Conservation (phyloP, 2,329 filamentous ascomycete genomes). For the Ophioceras dolichostomum region DNA sequence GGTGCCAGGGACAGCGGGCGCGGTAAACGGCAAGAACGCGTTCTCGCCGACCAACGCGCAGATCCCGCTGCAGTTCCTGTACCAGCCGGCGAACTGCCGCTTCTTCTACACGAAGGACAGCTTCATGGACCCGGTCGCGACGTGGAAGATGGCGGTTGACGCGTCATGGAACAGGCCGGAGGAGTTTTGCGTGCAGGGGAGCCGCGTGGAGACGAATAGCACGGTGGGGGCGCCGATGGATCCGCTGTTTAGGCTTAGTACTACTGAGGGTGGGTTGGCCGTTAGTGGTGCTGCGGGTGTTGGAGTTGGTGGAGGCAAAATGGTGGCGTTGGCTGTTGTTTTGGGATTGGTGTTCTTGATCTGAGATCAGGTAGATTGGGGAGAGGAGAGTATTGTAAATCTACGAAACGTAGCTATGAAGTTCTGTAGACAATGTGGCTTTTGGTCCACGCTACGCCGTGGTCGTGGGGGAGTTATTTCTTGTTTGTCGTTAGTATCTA, state of each 20-base stretch:
- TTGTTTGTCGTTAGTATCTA: too few species aligned
- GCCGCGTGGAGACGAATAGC: slow-evolving; percentile 10
- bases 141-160: slow-evolving; percentile 26
- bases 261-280: too few species aligned
- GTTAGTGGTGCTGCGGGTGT: too few species aligned
- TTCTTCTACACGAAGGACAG: slow-evolving; percentile 45
- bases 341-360: too few species aligned
- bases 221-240: slow-evolving; percentile 1
- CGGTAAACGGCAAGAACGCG: slow-evolving; percentile 22
- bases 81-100: slow-evolving; percentile 48
- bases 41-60: slow-evolving; percentile 16
- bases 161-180: slow-evolving; percentile 21
- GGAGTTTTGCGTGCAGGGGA: slow-evolving; percentile 19
- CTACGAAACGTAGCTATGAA: too few species aligned
- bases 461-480: too few species aligned
- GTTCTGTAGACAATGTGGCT: too few species aligned
- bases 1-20: slow-evolving; percentile 11
- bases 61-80: slow-evolving; percentile 44
- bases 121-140: slow-evolving; percentile 21
- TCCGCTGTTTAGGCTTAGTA: slow-evolving; percentile 2
- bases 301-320: too few species aligned
- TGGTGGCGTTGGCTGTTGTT: too few species aligned
- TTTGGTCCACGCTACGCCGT: too few species aligned
- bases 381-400: too few species aligned
- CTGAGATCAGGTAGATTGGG: too few species aligned